Base-by-base conservation (phyloP, 2,329 filamentous ascomycete species). In the Penicillium glabrum region DNA sequence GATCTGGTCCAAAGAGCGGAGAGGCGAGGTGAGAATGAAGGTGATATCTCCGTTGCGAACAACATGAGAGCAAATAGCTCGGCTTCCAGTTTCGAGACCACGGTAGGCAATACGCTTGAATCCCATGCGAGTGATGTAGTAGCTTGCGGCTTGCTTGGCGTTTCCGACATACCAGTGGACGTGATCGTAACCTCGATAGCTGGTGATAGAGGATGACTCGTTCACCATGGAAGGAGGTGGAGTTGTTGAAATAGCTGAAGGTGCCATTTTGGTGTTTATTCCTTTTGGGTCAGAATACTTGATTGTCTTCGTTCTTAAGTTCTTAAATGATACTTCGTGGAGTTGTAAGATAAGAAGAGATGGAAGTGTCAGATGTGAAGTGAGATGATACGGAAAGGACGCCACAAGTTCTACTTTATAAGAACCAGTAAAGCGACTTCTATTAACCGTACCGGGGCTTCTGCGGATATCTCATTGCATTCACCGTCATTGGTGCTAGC, bases 121-220 rank as follows among this genome's bases (percentile, higher is more conserved):
- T 54, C 91, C 93, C 80, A 97, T 92, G 64, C 92, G 89, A 11
- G 86, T 88, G 65, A 89, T 88, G 78, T 96, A 97, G 79, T 91
- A 97, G 14, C 89, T 84, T 39, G 93, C 93, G 3, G 92, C 91
- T 80, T 97, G 93, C 79, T 97, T 97, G 67, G 93, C 93, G 72
- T 98, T 98, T 72, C 93, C 92, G 29, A 97, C 93, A 80, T 91
- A 96, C 93, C 93, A 97, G 65, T 91, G 93, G 55, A 96, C 85
- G 76, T 96, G 90, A 77, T 96, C 91, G 74, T 96, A 97, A 70
- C 91, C 92, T 59, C 86, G 85, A 79, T 96, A 77, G 60, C 71
- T 73, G 49, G 69, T 68, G 16, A 77, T 59, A 21, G 67, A 65
- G 43, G 64, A 67, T 44, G 58, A 31, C 13, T 57, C 48, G 14